These are phyloP conservation scores for Desmodesmus armatus DNA, from an alignment of 139 green algal species.

Conservation along the genomic window DNA sequence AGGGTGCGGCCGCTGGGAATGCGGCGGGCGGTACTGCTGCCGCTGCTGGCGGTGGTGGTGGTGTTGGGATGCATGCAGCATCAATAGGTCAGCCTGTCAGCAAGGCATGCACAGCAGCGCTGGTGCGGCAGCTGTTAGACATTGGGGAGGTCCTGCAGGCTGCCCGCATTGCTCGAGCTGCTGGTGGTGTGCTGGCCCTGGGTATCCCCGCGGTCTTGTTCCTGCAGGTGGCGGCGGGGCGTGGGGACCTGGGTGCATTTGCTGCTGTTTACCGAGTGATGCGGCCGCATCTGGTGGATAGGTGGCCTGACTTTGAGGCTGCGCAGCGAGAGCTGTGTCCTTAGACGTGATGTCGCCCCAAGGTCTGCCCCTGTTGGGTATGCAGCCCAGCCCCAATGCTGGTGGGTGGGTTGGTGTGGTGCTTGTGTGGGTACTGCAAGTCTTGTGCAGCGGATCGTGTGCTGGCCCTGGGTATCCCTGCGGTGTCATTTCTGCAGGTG, in stretches of 20 bases:
- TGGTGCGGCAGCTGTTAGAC: conserved; percentile 50
- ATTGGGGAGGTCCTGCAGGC: conserved; percentile 51
- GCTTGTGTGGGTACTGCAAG: too few species aligned
- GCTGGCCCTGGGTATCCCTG: conserved; percentile 17
- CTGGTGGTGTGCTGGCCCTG: conserved; percentile 28
- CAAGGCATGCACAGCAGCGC: conserved; percentile 13
- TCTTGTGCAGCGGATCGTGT: conserved; percentile 37
- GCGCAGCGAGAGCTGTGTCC: too few species aligned
- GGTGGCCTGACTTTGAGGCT: conserved; percentile 11
- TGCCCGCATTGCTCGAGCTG: conserved; percentile 39
- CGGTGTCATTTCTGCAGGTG: conserved; percentile 50
- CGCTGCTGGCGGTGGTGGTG: not conserved
- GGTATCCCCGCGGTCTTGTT: conserved; percentile 39
- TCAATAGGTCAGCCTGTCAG: too few species aligned
- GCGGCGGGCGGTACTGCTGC: not conserved
- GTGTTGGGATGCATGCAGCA: too few species aligned
- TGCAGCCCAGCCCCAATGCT: too few species aligned
- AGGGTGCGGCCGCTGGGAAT: not conserved
- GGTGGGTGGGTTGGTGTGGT: too few species aligned
- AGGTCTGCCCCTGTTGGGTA: too few species aligned
- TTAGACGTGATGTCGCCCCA: too few species aligned
- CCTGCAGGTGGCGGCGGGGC: conserved; percentile 50
- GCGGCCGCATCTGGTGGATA: conserved; percentile 27
- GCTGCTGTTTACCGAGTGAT: conserved; percentile 52
- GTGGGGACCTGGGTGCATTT: conserved; percentile 49